These are phyloP conservation scores for Verticillium dahliae DNA, from an alignment of 2,329 filamentous ascomycete species.

Conservation along the genomic window DNA sequence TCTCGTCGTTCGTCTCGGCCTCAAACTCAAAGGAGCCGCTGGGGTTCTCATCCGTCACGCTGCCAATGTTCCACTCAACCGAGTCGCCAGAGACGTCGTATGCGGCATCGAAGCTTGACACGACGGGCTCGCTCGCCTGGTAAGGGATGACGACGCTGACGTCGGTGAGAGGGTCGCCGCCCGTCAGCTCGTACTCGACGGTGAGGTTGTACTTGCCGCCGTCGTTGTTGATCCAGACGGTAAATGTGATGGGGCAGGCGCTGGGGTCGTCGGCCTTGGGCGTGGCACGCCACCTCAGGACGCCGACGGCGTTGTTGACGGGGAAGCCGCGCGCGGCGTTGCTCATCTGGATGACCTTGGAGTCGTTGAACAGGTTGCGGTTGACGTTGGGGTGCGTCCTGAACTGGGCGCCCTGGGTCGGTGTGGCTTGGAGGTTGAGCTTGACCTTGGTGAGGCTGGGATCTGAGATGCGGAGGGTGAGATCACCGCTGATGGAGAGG, in stretches of 20 bases:
- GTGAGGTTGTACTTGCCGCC: slow-evolving; percentile 82
- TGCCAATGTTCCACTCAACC: slow-evolving; percentile 89
- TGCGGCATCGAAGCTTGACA: slow-evolving; percentile 88
- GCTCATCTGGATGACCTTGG: slow-evolving; percentile 82
- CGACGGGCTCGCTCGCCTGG: slow-evolving; percentile 72
- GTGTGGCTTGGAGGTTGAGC: slow-evolving; percentile 68
- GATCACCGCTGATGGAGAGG: slow-evolving; percentile 83
- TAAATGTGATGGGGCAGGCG: slow-evolving; percentile 89
- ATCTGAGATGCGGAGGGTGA: slow-evolving; percentile 86
- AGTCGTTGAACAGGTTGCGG: slow-evolving; percentile 74
- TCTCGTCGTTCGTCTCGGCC: slow-evolving; percentile 77
- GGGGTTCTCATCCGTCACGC: slow-evolving; percentile 73
- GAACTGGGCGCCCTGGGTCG: slow-evolving; percentile 82
- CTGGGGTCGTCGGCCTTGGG: slow-evolving; percentile 74
- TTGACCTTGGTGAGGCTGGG: slow-evolving; percentile 86
- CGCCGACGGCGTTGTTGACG: slow-evolving; percentile 86
- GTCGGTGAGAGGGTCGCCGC: slow-evolving; percentile 70
- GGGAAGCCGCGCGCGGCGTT: slow-evolving; percentile 87
- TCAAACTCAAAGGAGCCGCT: slow-evolving; percentile 94
- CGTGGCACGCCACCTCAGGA: slow-evolving; percentile 85
- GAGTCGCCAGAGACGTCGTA: slow-evolving; percentile 92
- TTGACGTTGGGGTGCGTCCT: slow-evolving; percentile 96
- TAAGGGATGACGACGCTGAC: slow-evolving; percentile 88
- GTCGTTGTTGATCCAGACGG: slow-evolving; percentile 93
- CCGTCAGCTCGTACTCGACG: slow-evolving; percentile 89